These are phyloP conservation scores for Senna tora DNA, from an alignment of 306 rosid genomes.

Conservation along the genomic window DNA sequence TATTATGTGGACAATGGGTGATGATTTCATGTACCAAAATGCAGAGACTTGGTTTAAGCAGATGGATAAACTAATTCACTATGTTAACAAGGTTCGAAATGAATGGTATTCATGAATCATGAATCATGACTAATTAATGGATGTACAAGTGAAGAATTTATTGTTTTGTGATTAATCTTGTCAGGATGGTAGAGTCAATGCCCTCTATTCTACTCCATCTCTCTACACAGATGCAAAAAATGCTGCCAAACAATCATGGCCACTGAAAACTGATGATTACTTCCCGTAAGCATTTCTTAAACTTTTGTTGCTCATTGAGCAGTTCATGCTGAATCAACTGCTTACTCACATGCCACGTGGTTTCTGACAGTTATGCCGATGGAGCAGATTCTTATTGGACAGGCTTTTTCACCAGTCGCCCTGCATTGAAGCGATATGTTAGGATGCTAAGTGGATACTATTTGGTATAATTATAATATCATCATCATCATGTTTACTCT, in stretches of 20 bases:
- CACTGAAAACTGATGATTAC: slow-evolving; percentile 84
- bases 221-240: slow-evolving; percentile 76
- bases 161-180: slow-evolving; percentile 41
- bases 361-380: slow-evolving; percentile 79
- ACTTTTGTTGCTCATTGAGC: slow-evolving; percentile 1
- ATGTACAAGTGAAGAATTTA: not conserved
- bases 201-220: slow-evolving; percentile 93
- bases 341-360: slow-evolving; percentile 24
- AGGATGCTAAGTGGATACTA: slow-evolving; percentile 78
- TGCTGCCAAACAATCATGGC: slow-evolving; percentile 81
- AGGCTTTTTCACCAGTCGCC: slow-evolving; percentile 81
- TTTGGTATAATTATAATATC: slow-evolving; percentile 54
- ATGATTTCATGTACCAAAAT: slow-evolving; percentile 88
- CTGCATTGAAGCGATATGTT: slow-evolving; percentile 76
- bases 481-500: not conserved
- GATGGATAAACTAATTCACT: slow-evolving; percentile 88
- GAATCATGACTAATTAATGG: slow-evolving; percentile 15
- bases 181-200: slow-evolving; percentile 90
- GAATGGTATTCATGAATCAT: slow-evolving; percentile 4
- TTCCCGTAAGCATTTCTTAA: slow-evolving; percentile 68
- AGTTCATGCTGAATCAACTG: slow-evolving; percentile 14
- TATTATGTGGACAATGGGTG: slow-evolving; percentile 99
- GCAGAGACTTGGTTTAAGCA: slow-evolving; percentile 94
- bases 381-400: slow-evolving; percentile 74
- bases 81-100: slow-evolving; percentile 87